Evolutionary conservation across 371 early-diverging fungal genomes (phyloP).

Genomic region (Blastocladiella emersonii): DNA sequence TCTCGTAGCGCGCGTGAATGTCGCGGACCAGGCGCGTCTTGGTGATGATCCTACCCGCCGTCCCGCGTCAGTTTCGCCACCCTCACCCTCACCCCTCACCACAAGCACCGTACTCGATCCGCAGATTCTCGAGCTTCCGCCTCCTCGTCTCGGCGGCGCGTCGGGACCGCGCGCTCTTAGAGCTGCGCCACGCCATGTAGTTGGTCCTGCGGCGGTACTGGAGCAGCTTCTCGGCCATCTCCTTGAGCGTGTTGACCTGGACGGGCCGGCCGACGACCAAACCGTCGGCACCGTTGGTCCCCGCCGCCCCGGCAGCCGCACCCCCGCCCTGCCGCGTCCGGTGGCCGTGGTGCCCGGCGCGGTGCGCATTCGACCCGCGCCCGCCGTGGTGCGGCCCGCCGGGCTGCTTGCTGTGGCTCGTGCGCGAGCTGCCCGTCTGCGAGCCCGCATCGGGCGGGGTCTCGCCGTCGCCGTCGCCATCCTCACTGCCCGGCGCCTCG

Average conservation of each 20-base stretch:
- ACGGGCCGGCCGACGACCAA: background rate
- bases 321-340: too few species aligned
- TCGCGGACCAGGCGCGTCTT: background rate
- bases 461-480: too few species aligned
- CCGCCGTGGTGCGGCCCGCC: background rate
- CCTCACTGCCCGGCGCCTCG: too few species aligned
- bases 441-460: too few species aligned
- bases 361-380: background rate
- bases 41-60: background rate
- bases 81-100: too few species aligned
- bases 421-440: too few species aligned
- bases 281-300: background rate
- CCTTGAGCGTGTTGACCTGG: background rate
- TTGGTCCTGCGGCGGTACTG: background rate
- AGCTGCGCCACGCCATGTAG: background rate
- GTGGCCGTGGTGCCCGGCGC: too few species aligned
- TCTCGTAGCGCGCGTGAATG: background rate
- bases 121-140: background rate
- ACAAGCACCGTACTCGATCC: background rate
- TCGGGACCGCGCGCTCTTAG: background rate
- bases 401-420: too few species aligned
- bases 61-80: too few species aligned
- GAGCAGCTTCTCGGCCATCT: background rate
- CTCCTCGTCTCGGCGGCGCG: background rate
- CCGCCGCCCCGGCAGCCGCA: too few species aligned